Evolutionary conservation across 306 rosid species (phyloP).

Genomic region (Cucurbita moschata): DNA sequence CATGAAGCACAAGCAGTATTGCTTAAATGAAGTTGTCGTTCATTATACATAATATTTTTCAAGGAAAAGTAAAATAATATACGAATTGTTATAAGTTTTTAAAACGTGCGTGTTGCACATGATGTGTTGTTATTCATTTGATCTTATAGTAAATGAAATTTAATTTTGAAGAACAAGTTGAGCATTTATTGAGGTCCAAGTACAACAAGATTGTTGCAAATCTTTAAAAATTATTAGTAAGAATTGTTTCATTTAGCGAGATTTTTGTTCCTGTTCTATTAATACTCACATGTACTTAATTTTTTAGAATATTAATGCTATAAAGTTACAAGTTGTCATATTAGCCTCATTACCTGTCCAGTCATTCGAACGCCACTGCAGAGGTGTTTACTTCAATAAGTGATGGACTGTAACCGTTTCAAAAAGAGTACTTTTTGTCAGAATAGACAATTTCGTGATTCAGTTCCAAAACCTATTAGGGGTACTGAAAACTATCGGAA

Average conservation of each 20-base stretch:
- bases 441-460: too few species aligned
- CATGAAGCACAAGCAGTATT: neutral
- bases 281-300: too few species aligned
- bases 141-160: neutral
- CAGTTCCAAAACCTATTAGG: too few species aligned
- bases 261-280: neutral
- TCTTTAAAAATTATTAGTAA: neutral
- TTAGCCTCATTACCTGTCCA: too few species aligned
- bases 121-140: neutral
- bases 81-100: neutral
- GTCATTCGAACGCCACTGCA: too few species aligned
- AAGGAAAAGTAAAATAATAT: neutral
- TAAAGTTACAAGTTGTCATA: too few species aligned
- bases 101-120: neutral
- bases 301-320: too few species aligned
- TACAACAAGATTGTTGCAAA: neutral
- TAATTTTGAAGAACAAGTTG: neutral
- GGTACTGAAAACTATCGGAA: too few species aligned
- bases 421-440: too few species aligned
- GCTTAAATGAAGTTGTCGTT: neutral
- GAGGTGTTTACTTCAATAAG: too few species aligned
- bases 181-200: neutral
- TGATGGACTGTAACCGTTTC: too few species aligned
- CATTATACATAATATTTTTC: neutral
- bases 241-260: neutral